phyloP scores from a whole-genome alignment of 768 basidiomycete genomes.

The Phylloporus scabripes region DNA sequence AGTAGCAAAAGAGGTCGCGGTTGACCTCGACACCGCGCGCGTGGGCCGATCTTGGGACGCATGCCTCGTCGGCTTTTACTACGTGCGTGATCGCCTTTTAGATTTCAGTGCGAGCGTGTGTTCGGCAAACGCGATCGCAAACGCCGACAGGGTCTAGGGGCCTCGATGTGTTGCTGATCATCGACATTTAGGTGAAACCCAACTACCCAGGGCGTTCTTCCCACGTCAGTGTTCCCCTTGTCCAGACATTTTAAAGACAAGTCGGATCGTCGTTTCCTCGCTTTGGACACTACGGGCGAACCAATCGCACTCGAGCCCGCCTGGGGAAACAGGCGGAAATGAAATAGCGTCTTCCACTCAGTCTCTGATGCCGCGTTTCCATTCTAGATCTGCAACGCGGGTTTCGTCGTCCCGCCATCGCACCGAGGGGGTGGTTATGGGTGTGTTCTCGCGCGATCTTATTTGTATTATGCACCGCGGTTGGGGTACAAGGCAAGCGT shows the following conservation, averaged over 20 bases:
- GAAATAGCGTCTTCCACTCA: neutral
- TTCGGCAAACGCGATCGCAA: neutral
- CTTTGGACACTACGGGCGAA: neutral
- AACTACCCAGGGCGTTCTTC: constrained; percentile 90
- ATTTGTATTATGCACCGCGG: constrained; percentile 71
- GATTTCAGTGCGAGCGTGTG: neutral
- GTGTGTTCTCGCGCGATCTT: constrained; percentile 66
- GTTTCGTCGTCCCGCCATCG: constrained; percentile 69
- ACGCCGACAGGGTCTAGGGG: constrained; percentile 4
- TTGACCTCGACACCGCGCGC: constrained; percentile 40
- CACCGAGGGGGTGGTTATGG: constrained; percentile 69
- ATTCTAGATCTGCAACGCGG: constrained; percentile 77
- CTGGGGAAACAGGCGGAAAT: constrained; percentile 1
- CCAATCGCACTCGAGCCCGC: neutral
- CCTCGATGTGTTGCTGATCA: constrained; percentile 3
- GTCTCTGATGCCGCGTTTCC: neutral
- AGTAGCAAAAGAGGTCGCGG: constrained; percentile 14
- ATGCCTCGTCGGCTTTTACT: constrained; percentile 73
- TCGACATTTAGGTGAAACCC: constrained; percentile 55
- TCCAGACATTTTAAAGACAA: neutral
- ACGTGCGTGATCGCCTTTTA: constrained; percentile 41
- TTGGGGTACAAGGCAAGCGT: constrained; percentile 76
- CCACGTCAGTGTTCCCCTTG: constrained; percentile 53
- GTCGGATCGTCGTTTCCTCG: neutral
- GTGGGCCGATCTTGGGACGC: constrained; percentile 57